These are phyloP conservation scores for Pyricularia grisea DNA, from an alignment of 2,329 filamentous ascomycete genomes.

Conservation along the genomic window DNA sequence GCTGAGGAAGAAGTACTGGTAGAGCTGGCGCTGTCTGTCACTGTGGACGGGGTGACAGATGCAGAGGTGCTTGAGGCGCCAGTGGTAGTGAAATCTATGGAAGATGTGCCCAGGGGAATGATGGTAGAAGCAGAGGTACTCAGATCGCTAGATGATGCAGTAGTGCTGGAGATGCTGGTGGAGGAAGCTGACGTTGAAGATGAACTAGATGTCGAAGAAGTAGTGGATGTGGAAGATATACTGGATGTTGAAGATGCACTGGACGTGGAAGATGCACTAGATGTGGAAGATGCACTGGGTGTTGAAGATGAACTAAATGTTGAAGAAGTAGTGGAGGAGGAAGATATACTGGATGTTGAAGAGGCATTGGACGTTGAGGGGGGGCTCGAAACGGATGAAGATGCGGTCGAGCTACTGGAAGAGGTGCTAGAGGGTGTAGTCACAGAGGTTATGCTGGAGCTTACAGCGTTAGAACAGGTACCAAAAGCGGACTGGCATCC, in stretches of 20 bases:
- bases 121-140: background rate
- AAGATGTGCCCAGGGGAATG: background rate
- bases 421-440: background rate
- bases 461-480: conserved; percentile 2
- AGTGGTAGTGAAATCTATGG: background rate
- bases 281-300: no score
- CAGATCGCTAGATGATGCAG: background rate
- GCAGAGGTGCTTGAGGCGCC: background rate
- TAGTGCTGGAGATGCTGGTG: background rate
- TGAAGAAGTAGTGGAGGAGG: no score
- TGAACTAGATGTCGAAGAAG: no score
- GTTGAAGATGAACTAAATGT: no score
- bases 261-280: no score
- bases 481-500: conserved; percentile 8
- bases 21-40: background rate
- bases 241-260: no score
- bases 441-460: background rate
- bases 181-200: background rate
- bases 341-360: no score
- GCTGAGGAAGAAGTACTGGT: background rate
- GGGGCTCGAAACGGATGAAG: background rate
- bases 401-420: background rate
- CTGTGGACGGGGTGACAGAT: background rate
- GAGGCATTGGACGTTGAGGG: no score
- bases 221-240: no score